Base-by-base conservation (phyloP, 768 basidiomycete genomes). In the Albatrellus ellisii region DNA sequence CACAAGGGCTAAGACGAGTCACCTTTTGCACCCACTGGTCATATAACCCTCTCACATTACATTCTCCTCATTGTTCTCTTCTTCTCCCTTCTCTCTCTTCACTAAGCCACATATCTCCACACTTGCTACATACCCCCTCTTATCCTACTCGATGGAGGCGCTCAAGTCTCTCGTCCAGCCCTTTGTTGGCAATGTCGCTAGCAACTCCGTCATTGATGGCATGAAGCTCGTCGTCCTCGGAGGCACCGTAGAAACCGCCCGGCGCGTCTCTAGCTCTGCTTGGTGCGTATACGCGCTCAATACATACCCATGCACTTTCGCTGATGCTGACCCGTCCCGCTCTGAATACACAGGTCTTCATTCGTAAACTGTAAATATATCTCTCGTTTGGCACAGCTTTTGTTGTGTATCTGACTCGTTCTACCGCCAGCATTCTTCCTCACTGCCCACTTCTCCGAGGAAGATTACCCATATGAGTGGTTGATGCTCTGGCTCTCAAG, bases 401-500 rank as follows among this genome's bases (percentile, higher is more conserved):
- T n/a, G n/a, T n/a, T n/a, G n/a, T n/a, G n/a, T n/a, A n/a, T n/a
- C n/a, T n/a, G n/a, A n/a, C n/a, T n/a, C n/a, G n/a, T n/a, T n/a
- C n/a, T n/a, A n/a, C n/a, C n/a, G n/a, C n/a, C 26, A 41, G 46
- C 47, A 4, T 49, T 46, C 70, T 89, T 88, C 75, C 74, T 89
- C 39, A 89, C 86, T 12, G 86, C 86, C 7, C 82, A 88, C 60
- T 89, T 89, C 65, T 81, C 77, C 49, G 86, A 89, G 62, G 86
- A 89, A 59, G 86, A 89, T 56, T 83, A 83, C 49, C 86, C 85
- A 3, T 89, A 87, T 52, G 85, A 89, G 61, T 89, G 85, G 85
- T 70, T 89, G 40, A 88, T 88, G 82, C 70, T 87, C 25, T 89
- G 85, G 85, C 74, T 89, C 37, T 83, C 83, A 32, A 77, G 83